These are phyloP conservation scores for Candolleomyces efflorescens DNA, from an alignment of 768 basidiomycete species.

Conservation along the genomic window DNA sequence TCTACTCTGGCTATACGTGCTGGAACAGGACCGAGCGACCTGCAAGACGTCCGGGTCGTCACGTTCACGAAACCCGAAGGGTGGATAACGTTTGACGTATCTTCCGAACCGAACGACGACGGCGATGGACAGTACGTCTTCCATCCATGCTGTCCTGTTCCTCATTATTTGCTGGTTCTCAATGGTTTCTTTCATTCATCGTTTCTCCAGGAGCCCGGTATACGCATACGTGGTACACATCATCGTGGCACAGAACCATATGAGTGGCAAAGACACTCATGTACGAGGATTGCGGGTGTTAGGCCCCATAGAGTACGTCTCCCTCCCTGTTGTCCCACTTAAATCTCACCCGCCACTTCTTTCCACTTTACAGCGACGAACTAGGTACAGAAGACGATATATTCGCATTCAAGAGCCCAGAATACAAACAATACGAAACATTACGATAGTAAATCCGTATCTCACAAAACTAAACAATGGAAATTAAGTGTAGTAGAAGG, in stretches of 20 bases:
- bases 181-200: too few relatives aligned
- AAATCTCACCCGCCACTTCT: background rate
- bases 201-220: constrained; percentile 58
- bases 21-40: constrained; percentile 85
- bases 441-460: constrained; percentile 1
- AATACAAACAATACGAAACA: constrained; percentile 4
- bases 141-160: background rate
- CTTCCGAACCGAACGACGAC: constrained; percentile 74
- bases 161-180: constrained; percentile 3
- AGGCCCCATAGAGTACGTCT: constrained; percentile 70
- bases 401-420: constrained; percentile 8
- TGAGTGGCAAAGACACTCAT: constrained; percentile 99
- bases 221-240: constrained; percentile 89
- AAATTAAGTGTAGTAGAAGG: too few relatives aligned
- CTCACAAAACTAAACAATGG: too few relatives aligned
- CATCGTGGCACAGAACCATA: constrained; percentile 87
- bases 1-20: constrained; percentile 87
- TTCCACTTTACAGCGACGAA: constrained; percentile 34
- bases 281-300: constrained; percentile 87
- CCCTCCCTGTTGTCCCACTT: constrained; percentile 1
- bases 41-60: constrained; percentile 86
- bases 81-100: constrained; percentile 87
- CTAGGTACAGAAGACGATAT: background rate
- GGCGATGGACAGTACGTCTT: constrained; percentile 69
- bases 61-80: constrained; percentile 90